Conservation (phyloP, 148 eudicot species). For the Rhododendron kiyosumense region DNA sequence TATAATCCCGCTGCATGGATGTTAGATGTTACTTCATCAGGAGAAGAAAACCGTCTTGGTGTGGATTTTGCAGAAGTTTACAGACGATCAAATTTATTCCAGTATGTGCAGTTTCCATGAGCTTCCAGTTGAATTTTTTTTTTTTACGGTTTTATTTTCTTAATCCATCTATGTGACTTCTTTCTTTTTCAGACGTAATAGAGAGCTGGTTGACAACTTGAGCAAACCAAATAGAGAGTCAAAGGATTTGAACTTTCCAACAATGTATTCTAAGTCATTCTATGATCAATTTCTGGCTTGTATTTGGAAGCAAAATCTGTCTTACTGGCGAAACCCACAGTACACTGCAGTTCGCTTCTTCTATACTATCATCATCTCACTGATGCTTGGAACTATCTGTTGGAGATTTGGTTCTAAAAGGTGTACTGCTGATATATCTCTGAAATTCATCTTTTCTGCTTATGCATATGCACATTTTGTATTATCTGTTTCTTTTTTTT, state of each 20-base stretch:
- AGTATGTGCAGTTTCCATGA: slow-evolving; percentile 40
- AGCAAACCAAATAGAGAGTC: slow-evolving; percentile 62
- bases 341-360: slow-evolving; percentile 98
- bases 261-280: slow-evolving; percentile 62
- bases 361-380: slow-evolving; percentile 84
- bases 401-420: slow-evolving; percentile 96
- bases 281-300: slow-evolving; percentile 70
- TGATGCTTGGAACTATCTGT: slow-evolving; percentile 97
- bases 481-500: not conserved
- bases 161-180: slow-evolving; percentile 1
- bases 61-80: slow-evolving; percentile 94
- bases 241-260: slow-evolving; percentile 80
- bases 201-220: slow-evolving; percentile 72
- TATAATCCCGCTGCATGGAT: slow-evolving; percentile 98
- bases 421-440: slow-evolving; percentile 22
- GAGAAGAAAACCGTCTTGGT: slow-evolving; percentile 76
- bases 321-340: slow-evolving; percentile 98
- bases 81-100: slow-evolving; percentile 57
- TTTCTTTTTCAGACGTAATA: slow-evolving; percentile 57
- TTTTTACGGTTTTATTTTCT: slow-evolving; percentile 9
- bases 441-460: not conserved
- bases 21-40: slow-evolving; percentile 84
- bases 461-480: not conserved
- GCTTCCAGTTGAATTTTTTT: not conserved
- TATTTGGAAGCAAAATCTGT: slow-evolving; percentile 92